Evolutionary conservation across 768 basidiomycete genomes (phyloP).

Genomic region (Obba rivulosa): DNA sequence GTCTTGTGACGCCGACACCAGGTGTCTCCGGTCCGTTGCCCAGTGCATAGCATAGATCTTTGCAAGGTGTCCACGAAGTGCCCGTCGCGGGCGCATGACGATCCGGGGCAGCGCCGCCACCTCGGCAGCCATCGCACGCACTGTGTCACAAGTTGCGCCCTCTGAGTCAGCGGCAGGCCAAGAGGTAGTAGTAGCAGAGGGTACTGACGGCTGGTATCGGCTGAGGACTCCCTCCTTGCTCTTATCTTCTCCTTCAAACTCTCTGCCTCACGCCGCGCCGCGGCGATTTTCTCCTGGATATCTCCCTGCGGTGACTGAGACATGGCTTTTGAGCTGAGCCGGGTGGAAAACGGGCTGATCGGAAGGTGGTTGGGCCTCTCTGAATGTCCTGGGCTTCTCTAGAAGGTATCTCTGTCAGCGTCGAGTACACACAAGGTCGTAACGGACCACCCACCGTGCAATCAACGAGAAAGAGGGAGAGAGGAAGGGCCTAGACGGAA

Average conservation of each 20-base stretch:
- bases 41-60: constrained; percentile 99
- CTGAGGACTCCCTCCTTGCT: constrained; percentile 91
- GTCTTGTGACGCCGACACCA: constrained; percentile 99
- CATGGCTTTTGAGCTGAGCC: constrained; percentile 36
- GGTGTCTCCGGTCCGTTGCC: constrained; percentile 94
- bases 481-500: constrained; percentile 8
- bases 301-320: constrained; percentile 71
- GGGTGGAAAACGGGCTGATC: background rate
- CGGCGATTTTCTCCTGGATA: constrained; percentile 90
- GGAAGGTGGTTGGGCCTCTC: background rate
- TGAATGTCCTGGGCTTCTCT: background rate
- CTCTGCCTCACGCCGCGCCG: constrained; percentile 95
- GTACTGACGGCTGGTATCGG: constrained; percentile 92
- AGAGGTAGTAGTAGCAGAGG: constrained; percentile 1
- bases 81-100: constrained; percentile 92
- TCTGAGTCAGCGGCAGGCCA: background rate
- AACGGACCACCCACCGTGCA: constrained; percentile 8
- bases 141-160: constrained; percentile 34
- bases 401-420: background rate
- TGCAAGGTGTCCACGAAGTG: constrained; percentile 94
- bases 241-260: constrained; percentile 98
- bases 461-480: constrained; percentile 1
- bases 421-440: no score
- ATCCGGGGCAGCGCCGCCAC: constrained; percentile 94
- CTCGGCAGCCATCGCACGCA: constrained; percentile 97